These are phyloP conservation scores for Pythium aquatile DNA, from an alignment of 352 stramenopile genomes.

Conservation along the genomic window DNA sequence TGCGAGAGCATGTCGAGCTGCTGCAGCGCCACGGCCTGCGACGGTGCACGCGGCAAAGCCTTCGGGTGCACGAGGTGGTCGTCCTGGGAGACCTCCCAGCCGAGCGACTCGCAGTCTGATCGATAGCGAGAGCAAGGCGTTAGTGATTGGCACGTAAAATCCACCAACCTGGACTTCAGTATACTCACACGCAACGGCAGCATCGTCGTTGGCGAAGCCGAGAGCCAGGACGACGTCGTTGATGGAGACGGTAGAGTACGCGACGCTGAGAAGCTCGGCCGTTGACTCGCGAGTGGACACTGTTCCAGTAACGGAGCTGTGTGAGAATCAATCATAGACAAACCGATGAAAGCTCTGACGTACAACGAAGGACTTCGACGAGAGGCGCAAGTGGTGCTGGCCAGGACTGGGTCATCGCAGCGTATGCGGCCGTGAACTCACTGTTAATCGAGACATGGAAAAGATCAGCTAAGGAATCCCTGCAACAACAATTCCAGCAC, in stretches of 20 bases:
- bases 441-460: slow-evolving; percentile 19
- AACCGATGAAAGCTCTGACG: slow-evolving; percentile 8
- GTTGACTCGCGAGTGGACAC: slow-evolving; percentile 49
- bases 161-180: not conserved
- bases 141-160: not conserved
- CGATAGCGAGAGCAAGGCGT: not conserved
- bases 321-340: not conserved
- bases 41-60: slow-evolving; percentile 28
- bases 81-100: slow-evolving; percentile 40
- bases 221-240: slow-evolving; percentile 42
- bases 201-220: slow-evolving; percentile 47
- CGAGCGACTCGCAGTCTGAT: slow-evolving; percentile 48
- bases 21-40: slow-evolving; percentile 35
- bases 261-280: slow-evolving; percentile 52
- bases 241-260: slow-evolving; percentile 63
- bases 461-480: too few species aligned
- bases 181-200: slow-evolving; percentile 44
- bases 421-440: slow-evolving; percentile 47
- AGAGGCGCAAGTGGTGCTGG: slow-evolving; percentile 37
- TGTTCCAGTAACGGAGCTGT: slow-evolving; percentile 10
- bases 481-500: not conserved
- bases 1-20: slow-evolving; percentile 67
- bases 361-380: slow-evolving; percentile 47
- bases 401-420: slow-evolving; percentile 57
- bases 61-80: slow-evolving; percentile 52